A percentile compares a stretch with the other conserved stretches of the same genome.
Conservation (phyloP, 345 rosid genomes). For the Iberis pinnata region DNA sequence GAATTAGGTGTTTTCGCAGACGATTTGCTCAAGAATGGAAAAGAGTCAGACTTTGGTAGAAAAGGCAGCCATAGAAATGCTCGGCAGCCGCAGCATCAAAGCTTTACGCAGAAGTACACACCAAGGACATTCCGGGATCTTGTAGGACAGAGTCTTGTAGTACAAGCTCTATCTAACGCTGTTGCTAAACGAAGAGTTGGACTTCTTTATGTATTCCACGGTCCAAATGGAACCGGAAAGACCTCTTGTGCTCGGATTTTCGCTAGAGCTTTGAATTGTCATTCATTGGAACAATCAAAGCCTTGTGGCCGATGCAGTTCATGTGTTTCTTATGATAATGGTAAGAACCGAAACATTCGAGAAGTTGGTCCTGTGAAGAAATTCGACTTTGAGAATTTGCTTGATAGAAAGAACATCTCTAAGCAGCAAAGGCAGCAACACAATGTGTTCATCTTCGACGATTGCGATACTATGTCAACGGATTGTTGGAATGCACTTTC, state of each 20-base stretch:
- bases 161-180: slow-evolving; percentile 87
- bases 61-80: slow-evolving; percentile 31
- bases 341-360: slow-evolving; percentile 59
- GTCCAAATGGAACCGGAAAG: slow-evolving; percentile 97
- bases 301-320: slow-evolving; percentile 79
- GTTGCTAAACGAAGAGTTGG: slow-evolving; percentile 68
- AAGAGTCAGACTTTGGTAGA: slow-evolving; percentile 56
- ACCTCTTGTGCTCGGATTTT: slow-evolving; percentile 88
- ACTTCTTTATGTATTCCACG: slow-evolving; percentile 79
- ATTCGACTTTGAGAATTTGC: slow-evolving; percentile 59
- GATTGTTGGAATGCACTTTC: slow-evolving; percentile 82
- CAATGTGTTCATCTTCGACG: slow-evolving; percentile 70
- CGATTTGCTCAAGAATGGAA: slow-evolving; percentile 57
- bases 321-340: slow-evolving; percentile 61
- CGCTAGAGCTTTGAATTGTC: slow-evolving; percentile 90
- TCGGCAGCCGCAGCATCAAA: slow-evolving; percentile 57
- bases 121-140: slow-evolving; percentile 72
- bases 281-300: slow-evolving; percentile 56
- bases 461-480: slow-evolving; percentile 66
- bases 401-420: slow-evolving; percentile 49
- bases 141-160: slow-evolving; percentile 80
- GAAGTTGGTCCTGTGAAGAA: slow-evolving; percentile 82
- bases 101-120: slow-evolving; percentile 72
- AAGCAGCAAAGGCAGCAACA: slow-evolving; percentile 48
- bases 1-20: slow-evolving; percentile 88